Percentiles rank a stretch among this genome's conserved stretches.
phyloP scores from a whole-genome alignment of 352 stramenopile species.

The Globisporangium nagaii region DNA sequence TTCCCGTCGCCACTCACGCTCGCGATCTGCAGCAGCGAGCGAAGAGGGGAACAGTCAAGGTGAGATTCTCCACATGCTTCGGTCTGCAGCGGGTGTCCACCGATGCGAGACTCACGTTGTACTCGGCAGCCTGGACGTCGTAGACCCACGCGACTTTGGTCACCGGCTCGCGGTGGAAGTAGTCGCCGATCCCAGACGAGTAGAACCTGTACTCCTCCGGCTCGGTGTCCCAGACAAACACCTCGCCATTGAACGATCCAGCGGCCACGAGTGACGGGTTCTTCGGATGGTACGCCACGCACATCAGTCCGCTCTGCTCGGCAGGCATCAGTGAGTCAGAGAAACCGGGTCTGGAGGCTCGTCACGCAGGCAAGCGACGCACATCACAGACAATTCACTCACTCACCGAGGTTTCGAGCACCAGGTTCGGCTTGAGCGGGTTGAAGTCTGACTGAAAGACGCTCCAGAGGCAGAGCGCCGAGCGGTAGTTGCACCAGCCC shows the following conservation, averaged over 20 bases:
- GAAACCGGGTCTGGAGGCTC: too few species aligned
- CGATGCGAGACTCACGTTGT: constrained; percentile 43
- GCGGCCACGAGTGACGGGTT: constrained; percentile 78
- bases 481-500: constrained; percentile 86
- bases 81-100: too few species aligned
- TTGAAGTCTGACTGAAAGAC: constrained; percentile 81
- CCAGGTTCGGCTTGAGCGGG: constrained; percentile 44
- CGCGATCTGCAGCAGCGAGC: constrained; percentile 28
- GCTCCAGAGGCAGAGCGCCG: constrained; percentile 81
- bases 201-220: constrained; percentile 60
- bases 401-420: constrained; percentile 74
- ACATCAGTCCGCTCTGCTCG: constrained; percentile 87
- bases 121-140: constrained; percentile 59
- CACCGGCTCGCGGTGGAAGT: constrained; percentile 85
- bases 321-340: background rate
- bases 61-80: too few species aligned
- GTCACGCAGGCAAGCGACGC: background rate
- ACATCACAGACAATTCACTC: background rate
- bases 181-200: constrained; percentile 82
- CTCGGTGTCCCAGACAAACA: constrained; percentile 77
- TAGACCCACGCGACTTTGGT: constrained; percentile 82
- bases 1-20: constrained; percentile 83
- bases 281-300: constrained; percentile 78
- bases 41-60: too few species aligned
- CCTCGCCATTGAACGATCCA: constrained; percentile 85